Base-by-base conservation (phyloP, 306 rosid species). In the Cicer bijugum region DNA sequence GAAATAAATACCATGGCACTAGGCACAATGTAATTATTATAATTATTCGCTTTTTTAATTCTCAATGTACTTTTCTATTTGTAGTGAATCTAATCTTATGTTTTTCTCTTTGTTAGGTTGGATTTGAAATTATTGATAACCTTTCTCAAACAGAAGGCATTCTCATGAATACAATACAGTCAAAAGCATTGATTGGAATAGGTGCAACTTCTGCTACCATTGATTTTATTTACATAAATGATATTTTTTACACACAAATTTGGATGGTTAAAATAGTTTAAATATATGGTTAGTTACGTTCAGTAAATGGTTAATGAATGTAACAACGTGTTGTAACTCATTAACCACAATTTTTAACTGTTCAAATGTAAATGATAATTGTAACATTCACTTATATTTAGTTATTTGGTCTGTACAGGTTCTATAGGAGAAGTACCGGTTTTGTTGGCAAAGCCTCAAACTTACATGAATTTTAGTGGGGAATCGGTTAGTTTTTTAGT, bases 371-470 rank as follows among this genome's bases (percentile, higher is more conserved):
- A 4, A 28, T 28, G 37, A 42, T 58, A 17, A 17, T 63, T 69
- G 5, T 57, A 69, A 12, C 68, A 19, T 67, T 77, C 38, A 76
- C 70, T 81, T 68, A 17, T 74, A 55, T 77, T 70, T 70, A 20
- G 79, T 73, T 56, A 35, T 62, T 23, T 85, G 80, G 76, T 75
- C 75, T 74, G 83, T 81, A 56, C 88, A 93, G 98, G 98, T 81
- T 89, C 97, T 66, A 88, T 94, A n/a, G 92, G 92, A 63, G 90
- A 91, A 67, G 95, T 94, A 38, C 96, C 97, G 1, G 73, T 94
- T 88, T 82, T 94, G 88, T 74, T 89, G 82, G 97, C 90, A 39
- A 94, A 91, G 89, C 98, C 98, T 72, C 98, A 91, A 76, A 70
- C 92, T 12, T 94, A 91, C 82, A 89, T 91, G 96, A 94, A 89